Evolutionary conservation across 1,139 yeast species (phyloP), one percentile per base, ranked within the genome.

Genomic region (Hemisphaericaspora subhashii): DNA sequence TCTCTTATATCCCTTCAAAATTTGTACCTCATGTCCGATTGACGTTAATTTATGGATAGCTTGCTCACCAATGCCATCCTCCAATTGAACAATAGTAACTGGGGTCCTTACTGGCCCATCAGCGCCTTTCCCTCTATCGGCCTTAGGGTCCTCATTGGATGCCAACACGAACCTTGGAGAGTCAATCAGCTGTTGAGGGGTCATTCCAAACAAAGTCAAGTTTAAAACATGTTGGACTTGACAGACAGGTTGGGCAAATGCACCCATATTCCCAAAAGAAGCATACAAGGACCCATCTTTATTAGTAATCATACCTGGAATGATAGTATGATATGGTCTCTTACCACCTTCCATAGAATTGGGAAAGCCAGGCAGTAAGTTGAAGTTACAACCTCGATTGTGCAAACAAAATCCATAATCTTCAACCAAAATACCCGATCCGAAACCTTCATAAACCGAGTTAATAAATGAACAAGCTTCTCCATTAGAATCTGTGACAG

Each of bases 161-260:
- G 68, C 63, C 40, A 86, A 68, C 34, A 86, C 81, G 42, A 86
- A 68, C 43, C 95, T 66, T 2, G 95, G 94, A 17, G 86, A 80
- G 56, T 86, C 95, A 28, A 85, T 62, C 25, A 89, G 83, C 49
- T 81, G 77, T 56, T 86, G 95, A 1, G 94, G 87, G 39, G 79
- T 74, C 56, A 82, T 63, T 0, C 81, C 80, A 58, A 82, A 86
- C 10, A 81, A 55, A 1, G 76, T 54, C 68, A 86, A 58, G 57
- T 86, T 86, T 45, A 84, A 59, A 25, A 79, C 82, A 39, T 85
- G 90, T 54, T 86, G 92, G 3, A 86, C 81, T 51, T 86, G 95
- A 1, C 92, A 90, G 48, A 84, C 88, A 2, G 95, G 95, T 57
- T 86, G 95, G 68, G 83, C 86, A 63, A 81, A 86, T 0, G 92